Base-by-base conservation (phyloP, 345 rosid genomes). In the Combretum micranthum region DNA sequence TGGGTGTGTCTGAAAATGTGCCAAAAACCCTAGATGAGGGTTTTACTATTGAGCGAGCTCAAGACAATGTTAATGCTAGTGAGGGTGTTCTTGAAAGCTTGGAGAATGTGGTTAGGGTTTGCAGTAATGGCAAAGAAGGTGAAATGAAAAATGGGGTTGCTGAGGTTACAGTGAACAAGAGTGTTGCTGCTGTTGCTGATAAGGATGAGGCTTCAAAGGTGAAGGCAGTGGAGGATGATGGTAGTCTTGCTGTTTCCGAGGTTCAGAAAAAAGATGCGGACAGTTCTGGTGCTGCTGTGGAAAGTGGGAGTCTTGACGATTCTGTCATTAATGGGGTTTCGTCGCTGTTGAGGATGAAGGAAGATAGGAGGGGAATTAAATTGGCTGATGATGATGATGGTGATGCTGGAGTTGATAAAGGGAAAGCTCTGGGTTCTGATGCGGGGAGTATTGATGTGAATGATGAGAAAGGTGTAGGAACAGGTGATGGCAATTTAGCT, bases 241-340 rank as follows among this genome's bases (percentile, higher is more conserved):
- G 54, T 2, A 20, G 21, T 4, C 46, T 44, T 52, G 46, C 59
- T 13, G 59, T 50, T 57, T 10, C 55, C 22, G 57, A 2, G 52
- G 45, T 20, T 17, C 15, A 50, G 10, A 52, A 66, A n/a, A 3
- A 32, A 32, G 39, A 32, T 32, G 39, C 39, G 5, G 39, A 32
- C 39, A 32, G 5, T 32, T 32, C 39, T 32, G 39, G 9, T 32
- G 39, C 39, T 32, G 39, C 44, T 46, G 62, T 47, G 20, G 47
- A 47, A 13, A 74, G 53, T 42, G 80, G 47, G 23, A 71, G 48
- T 51, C 70, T 78, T 20, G 84, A 80, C 64, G 96, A 82, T 66
- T 73, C 78, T 47, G 78, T 80, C 45, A 76, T 81, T 75, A 83
- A 81, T 73, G 96, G 93, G 37, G 85, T 70, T 52, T 85, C 90